These are phyloP conservation scores for Cytospora chrysosperma DNA, from an alignment of 2,329 filamentous ascomycete species.

Conservation along the genomic window DNA sequence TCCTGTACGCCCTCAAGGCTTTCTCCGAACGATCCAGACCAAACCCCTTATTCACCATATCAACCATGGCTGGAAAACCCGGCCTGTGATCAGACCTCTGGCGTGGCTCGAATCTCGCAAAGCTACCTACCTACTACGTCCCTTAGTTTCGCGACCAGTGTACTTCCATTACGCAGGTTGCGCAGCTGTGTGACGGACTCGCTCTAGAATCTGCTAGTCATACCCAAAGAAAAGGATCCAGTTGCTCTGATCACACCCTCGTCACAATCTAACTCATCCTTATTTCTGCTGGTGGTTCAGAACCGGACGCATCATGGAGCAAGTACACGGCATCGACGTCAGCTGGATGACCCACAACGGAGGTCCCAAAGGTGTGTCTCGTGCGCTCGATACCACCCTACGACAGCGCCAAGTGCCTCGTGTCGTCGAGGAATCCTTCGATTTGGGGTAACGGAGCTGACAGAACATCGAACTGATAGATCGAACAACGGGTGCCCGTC, in stretches of 20 bases:
- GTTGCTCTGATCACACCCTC: neutral
- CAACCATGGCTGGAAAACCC: slow-evolving; percentile 22
- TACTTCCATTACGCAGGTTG: neutral
- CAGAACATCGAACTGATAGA: slow-evolving; percentile 19
- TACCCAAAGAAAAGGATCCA: neutral
- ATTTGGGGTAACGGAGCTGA: slow-evolving; percentile 9
- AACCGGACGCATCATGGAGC: slow-evolving; percentile 63
- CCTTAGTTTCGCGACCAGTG: slow-evolving; percentile 7
- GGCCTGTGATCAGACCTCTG: slow-evolving; percentile 20
- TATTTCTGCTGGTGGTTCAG: neutral
- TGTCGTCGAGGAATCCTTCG: neutral
- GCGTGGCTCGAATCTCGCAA: slow-evolving; percentile 6
- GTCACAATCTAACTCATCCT: neutral
- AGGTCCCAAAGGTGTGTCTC: slow-evolving; percentile 69
- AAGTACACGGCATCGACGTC: slow-evolving; percentile 79
- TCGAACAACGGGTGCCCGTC: slow-evolving; percentile 21
- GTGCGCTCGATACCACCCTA: neutral
- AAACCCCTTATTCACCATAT: neutral
- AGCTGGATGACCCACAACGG: slow-evolving; percentile 80
- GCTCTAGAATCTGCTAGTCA: slow-evolving; percentile 2
- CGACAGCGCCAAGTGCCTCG: neutral
- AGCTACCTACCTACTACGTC: slow-evolving; percentile 6
- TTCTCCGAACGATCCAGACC: neutral
- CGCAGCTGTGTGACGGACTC: neutral
- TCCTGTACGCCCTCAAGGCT: neutral